Base-by-base conservation (phyloP, 2,329 filamentous ascomycete species). In the Hansfordia pulvinata region DNA sequence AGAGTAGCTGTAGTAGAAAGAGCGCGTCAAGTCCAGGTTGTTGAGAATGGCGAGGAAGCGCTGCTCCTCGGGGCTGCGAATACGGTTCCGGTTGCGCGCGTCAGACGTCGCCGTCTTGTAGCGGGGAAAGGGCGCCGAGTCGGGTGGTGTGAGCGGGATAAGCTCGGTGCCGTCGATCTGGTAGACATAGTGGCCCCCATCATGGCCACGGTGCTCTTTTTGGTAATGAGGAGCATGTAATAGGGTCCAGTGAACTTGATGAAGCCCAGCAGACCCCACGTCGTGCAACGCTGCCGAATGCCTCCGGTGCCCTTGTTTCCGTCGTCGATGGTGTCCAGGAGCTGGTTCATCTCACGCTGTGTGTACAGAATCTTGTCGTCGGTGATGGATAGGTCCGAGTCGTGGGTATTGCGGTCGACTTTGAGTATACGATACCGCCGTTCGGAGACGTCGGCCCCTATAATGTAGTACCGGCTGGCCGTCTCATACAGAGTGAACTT, bases 401-500 rank as follows among this genome's bases (percentile, higher is more conserved):
- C 44, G 67, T 86, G 81, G 16, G 77, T 76, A 5, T 83, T 93
- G 23, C 90, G 75, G 48, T 96, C 88, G 40, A 98, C 92, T 52
- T 96, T 94, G 46, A 98, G 58, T 30, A 98, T 84, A 27, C 86
- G 76, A 52, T 90, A 96, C 15, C 80, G 74, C 42, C 72, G 78
- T 50, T 96, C 90, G 39, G 84, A 76, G 30, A 93, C 73, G 47
- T 98, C 90, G 27, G 82, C 80, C 10, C 90, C 90, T 11, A 96
- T 84, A 36, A 98, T 78, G 50, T 94, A 98, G 52, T 90, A 98
- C 27, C 84, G 72, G 29, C 77, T 84, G 9, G 83, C 81, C 3
- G 90, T 98, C 58, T 98, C 90, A 53, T 98, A 96, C 13, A 98
- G 59, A n/a, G 82, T 90, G 53, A 93, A 96, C 44, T 90, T 92